These are phyloP conservation scores for Eucalyptus guilfoylei DNA, from an alignment of 345 rosid species.

Conservation along the genomic window DNA sequence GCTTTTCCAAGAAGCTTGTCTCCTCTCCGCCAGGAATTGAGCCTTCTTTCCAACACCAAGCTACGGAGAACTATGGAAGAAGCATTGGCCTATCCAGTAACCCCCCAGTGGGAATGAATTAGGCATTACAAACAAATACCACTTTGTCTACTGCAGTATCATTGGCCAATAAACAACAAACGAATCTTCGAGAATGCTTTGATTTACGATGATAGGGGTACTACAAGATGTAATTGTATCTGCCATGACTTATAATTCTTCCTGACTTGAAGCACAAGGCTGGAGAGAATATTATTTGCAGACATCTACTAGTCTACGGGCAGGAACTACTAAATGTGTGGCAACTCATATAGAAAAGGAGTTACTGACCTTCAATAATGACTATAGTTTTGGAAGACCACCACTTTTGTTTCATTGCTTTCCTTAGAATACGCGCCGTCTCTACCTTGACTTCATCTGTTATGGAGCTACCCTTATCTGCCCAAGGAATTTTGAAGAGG, in stretches of 20 bases:
- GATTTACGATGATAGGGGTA: background rate
- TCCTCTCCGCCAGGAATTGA: background rate
- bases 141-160: background rate
- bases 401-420: conserved; percentile 73
- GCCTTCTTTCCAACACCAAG: background rate
- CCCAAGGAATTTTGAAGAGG: background rate
- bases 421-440: conserved; percentile 50
- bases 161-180: background rate
- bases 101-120: background rate
- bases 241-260: background rate
- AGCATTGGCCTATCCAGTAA: background rate
- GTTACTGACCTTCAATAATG: conserved; percentile 45
- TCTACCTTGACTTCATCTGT: conserved; percentile 35
- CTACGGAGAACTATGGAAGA: background rate
- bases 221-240: background rate
- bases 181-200: background rate
- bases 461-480: background rate
- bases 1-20: background rate
- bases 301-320: background rate
- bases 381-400: conserved; percentile 43
- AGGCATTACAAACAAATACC: background rate
- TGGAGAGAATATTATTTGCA: background rate
- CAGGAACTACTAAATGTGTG: background rate
- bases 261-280: background rate
- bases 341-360: background rate